These are phyloP conservation scores for Lyophyllum shimeji DNA, from an alignment of 768 basidiomycete genomes.

Conservation along the genomic window DNA sequence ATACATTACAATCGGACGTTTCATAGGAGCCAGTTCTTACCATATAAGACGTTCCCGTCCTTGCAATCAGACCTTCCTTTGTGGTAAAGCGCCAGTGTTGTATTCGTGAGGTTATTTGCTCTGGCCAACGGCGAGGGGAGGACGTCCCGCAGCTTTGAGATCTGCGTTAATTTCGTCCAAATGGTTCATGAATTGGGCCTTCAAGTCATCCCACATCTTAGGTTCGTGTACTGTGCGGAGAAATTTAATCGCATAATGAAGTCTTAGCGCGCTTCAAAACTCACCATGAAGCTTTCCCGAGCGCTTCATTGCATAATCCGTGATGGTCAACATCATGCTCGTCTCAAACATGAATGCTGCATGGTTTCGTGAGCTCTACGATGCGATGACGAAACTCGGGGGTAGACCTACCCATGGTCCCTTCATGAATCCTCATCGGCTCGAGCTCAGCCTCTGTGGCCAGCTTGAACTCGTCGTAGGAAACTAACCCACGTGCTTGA, in stretches of 20 bases:
- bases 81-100: background rate
- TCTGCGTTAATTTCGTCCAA: constrained; percentile 54
- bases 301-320: constrained; percentile 62
- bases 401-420: constrained; percentile 44
- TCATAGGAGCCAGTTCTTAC: background rate
- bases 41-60: background rate
- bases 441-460: constrained; percentile 51
- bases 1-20: background rate
- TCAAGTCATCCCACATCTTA: constrained; percentile 65
- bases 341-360: constrained; percentile 66
- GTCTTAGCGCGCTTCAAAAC: constrained; percentile 7
- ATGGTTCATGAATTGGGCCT: constrained; percentile 57
- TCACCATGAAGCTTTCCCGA: constrained; percentile 59
- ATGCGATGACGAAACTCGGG: background rate
- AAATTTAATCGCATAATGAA: background rate
- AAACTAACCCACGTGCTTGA: constrained; percentile 34
- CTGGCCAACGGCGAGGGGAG: constrained; percentile 20
- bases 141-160: constrained; percentile 40
- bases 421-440: constrained; percentile 52
- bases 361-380: background rate
- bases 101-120: background rate
- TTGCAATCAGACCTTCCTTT: constrained; percentile 1
- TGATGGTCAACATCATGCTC: constrained; percentile 60
- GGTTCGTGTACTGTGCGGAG: constrained; percentile 55
- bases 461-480: constrained; percentile 60